Percentiles rank a stretch among this genome's conserved stretches.
These are phyloP conservation scores for Podospora conica DNA, from an alignment of 495 filamentous ascomycete species.

Conservation along the genomic window DNA sequence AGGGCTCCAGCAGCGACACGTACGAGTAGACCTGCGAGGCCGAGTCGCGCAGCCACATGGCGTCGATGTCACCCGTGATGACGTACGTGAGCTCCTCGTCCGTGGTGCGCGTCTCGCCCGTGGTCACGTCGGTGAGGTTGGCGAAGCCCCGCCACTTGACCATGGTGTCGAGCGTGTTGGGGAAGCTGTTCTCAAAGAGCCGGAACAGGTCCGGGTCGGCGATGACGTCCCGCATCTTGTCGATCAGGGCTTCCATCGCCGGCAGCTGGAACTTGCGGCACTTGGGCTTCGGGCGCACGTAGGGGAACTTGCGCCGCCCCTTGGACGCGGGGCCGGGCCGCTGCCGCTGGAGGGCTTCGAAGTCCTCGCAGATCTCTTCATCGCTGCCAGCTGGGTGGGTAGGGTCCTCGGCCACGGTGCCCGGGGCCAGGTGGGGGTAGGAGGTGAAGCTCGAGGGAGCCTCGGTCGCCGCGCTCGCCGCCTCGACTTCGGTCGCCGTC, in stretches of 20 bases:
- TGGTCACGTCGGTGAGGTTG: constrained; percentile 22
- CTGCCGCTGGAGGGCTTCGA: constrained; percentile 17
- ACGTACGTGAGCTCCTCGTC: constrained; percentile 60
- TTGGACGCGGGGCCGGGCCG: constrained; percentile 33
- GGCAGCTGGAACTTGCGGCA: constrained; percentile 55
- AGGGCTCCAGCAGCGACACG: constrained; percentile 48
- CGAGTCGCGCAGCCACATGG: constrained; percentile 62
- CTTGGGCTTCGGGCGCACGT: constrained; percentile 46
- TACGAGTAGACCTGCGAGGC: constrained; percentile 58
- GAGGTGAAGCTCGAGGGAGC: background rate
- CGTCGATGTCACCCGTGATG: constrained; percentile 60
- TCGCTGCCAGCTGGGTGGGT: background rate
- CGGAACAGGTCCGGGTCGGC: constrained; percentile 54
- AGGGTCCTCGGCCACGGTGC: background rate
- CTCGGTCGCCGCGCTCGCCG: background rate
- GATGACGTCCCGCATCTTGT: constrained; percentile 41
- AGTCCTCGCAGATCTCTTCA: constrained; percentile 13
- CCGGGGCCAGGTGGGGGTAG: background rate
- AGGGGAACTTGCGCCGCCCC: constrained; percentile 45
- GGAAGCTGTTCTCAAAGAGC: constrained; percentile 56
- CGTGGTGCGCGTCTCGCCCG: constrained; percentile 30
- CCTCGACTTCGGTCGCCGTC: too few relatives aligned
- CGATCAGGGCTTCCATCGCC: constrained; percentile 46
- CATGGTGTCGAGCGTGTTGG: constrained; percentile 57
- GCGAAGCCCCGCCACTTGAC: constrained; percentile 56